Evolutionary conservation across 1,284 basidiomycete species (phyloP), one percentile per base, ranked within the genome.

Genomic region (Rugiboletus extremiorientalis): DNA sequence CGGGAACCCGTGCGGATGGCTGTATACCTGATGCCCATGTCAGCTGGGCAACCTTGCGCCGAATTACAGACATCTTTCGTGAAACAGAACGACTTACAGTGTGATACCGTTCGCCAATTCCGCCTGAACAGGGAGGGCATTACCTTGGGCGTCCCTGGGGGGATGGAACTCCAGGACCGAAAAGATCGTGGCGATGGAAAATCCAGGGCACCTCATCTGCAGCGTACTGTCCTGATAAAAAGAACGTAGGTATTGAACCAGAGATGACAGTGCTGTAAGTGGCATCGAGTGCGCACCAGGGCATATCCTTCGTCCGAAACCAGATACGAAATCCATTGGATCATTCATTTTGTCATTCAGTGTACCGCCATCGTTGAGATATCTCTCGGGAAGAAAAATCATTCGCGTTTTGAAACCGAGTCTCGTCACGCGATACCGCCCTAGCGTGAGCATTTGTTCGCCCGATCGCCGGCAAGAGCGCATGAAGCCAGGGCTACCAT

Each of bases 271-370:
- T 33, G 6, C 6, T 9, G 31, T 31, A 7, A 14, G 31, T 33
- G 11, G 6, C 31, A 15, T 33, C 31, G 11, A 7, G 15, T 33
- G 31, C 40, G 20, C 14, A 66, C 63, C 60, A 4, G 47, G 36
- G n/a, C 60, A 64, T 33, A 57, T 48, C 33, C 66, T n/a, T 3
- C 66, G 53, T 12, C 68, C 68, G 28, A 70, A 64, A 2, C 65
- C 59, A 34, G 68, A 70, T 14, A 36, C 7, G 14, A 60, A 69
- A 14, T 58, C 52, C 16, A 37, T 30, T 9, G 54, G 64, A 43
- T 65, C 37, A 4, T 61, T n/a, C n/a, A n/a, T n/a, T n/a, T n/a
- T 56, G 5, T 56, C 43, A 6, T 54, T 65, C 16, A 67, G 12
- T 18, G 30, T 37, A 0, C 63, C 65, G 11, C 65, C 33, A 6